Conservation (phyloP, 2,329 filamentous ascomycete genomes). For the Chaetomiaceae sp. region DNA sequence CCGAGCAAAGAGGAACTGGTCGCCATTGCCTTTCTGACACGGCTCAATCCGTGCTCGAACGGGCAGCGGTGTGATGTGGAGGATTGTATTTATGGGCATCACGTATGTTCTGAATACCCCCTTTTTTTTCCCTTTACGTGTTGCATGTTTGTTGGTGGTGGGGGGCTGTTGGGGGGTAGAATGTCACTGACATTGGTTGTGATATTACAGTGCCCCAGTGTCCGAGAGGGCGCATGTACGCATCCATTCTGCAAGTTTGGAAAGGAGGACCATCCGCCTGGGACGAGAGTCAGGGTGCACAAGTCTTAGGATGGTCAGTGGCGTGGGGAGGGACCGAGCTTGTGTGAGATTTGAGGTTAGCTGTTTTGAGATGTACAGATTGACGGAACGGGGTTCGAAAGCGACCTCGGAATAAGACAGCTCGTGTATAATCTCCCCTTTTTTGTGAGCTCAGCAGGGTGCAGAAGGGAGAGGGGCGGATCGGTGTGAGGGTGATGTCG, state of each 20-base stretch:
- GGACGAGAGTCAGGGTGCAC: conserved; percentile 44
- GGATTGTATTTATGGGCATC: conserved; percentile 60
- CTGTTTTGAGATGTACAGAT: too few species aligned
- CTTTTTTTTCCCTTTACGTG: neutral
- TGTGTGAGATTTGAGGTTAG: too few species aligned
- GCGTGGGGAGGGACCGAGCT: too few species aligned
- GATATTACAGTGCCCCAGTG: conserved; percentile 55
- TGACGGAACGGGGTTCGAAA: too few species aligned
- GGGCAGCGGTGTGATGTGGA: conserved; percentile 55
- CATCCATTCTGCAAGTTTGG: conserved; percentile 55
- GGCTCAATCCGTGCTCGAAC: conserved; percentile 53
- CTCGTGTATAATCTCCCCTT: too few species aligned
- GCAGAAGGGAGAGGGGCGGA: too few species aligned
- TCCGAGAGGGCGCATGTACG: conserved; percentile 47
- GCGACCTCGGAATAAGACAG: too few species aligned
- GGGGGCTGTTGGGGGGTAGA: too few species aligned
- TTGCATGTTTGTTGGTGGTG: neutral
- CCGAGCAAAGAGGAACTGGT: conserved; percentile 51
- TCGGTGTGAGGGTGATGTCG: too few species aligned
- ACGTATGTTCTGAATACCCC: conserved; percentile 40
- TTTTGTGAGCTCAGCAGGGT: too few species aligned
- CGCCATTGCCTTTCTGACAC: conserved; percentile 52
- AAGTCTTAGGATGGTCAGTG: neutral
- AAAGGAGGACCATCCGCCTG: conserved; percentile 51
- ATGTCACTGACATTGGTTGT: too few species aligned